These are phyloP conservation scores for Oehlia diaphana DNA, from an alignment of 192 early-diverging fungal genomes.

Conservation along the genomic window DNA sequence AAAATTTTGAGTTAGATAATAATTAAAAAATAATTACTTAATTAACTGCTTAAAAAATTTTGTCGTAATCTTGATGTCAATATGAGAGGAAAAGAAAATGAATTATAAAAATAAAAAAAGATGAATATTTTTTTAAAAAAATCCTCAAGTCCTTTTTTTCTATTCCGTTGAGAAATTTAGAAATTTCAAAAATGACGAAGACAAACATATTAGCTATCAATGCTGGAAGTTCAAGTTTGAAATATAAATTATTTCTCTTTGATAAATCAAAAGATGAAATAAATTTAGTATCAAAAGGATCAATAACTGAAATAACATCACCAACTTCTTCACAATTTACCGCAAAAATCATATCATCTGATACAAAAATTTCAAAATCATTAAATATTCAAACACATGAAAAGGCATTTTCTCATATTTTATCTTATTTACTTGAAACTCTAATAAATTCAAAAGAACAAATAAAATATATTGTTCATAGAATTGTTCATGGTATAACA, in stretches of 20 bases:
- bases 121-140: too few relatives aligned
- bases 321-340: neutral
- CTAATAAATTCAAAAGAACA: neutral
- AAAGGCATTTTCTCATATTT: neutral
- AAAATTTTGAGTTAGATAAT: neutral
- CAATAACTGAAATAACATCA: neutral
- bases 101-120: too few relatives aligned
- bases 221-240: conserved; percentile 6
- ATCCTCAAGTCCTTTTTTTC: too few relatives aligned
- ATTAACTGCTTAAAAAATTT: neutral
- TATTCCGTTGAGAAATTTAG: too few relatives aligned
- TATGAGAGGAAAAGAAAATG: neutral
- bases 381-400: neutral
- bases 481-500: neutral
- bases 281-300: neutral
- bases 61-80: neutral
- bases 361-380: neutral
- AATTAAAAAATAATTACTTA: neutral
- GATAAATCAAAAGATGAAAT: neutral
- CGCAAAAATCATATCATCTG: neutral
- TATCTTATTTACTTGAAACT: neutral
- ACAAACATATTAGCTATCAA: neutral
- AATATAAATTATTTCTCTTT: neutral
- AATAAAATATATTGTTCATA: conserved; percentile 5
- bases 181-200: neutral